A percentile compares a stretch with the other conserved stretches of the same genome.
Conservation (phyloP, 176 grass and related monocot genomes). For the Otatea glauca region DNA sequence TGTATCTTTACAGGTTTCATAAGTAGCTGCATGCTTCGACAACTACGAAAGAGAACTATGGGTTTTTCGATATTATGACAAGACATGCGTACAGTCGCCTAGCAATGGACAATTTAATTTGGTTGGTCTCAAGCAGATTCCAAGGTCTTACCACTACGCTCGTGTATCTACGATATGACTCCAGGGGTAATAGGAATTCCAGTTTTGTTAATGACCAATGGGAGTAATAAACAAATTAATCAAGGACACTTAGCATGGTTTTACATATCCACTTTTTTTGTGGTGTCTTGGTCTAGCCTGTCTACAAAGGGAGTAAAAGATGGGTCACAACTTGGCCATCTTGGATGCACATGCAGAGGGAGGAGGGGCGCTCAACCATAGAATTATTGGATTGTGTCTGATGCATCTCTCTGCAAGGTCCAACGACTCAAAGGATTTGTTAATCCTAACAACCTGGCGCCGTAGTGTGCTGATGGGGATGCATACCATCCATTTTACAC, state of each 20-base stretch:
- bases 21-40: too few relatives aligned
- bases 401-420: slow-evolving; percentile 25
- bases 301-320: slow-evolving; percentile 14
- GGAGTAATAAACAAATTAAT: too few relatives aligned
- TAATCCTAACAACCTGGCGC: slow-evolving; percentile 33
- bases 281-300: background rate
- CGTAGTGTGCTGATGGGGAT: background rate
- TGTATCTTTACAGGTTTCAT: too few relatives aligned
- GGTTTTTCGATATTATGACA: too few relatives aligned
- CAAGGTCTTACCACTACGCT: background rate
- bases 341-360: slow-evolving; percentile 11
- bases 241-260: background rate
- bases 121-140: background rate
- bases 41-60: background rate
- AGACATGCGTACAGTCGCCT: too few relatives aligned
- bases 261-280: slow-evolving; percentile 10
- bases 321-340: slow-evolving; percentile 27
- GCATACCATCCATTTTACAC: background rate
- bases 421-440: background rate
- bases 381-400: slow-evolving; percentile 28
- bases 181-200: too few relatives aligned
- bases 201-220: too few relatives aligned
- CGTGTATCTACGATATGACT: slow-evolving; percentile 24
- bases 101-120: background rate
- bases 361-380: background rate